Conservation (phyloP, 2,329 filamentous ascomycete genomes). For the Volutella citrinella region DNA sequence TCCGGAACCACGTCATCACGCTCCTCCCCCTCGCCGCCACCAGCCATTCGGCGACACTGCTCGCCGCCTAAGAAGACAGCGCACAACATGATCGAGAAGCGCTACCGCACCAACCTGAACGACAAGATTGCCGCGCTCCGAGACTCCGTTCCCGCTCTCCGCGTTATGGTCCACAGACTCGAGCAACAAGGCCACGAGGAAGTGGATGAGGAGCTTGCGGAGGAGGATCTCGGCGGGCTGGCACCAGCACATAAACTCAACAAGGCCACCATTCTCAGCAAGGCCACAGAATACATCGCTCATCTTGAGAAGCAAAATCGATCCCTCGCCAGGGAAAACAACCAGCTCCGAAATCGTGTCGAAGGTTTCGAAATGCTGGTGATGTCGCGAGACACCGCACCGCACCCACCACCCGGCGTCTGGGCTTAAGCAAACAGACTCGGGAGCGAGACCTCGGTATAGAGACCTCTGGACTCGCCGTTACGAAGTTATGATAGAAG, state of each 20-base stretch:
- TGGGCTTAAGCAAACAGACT: no score
- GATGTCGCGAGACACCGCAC: constrained; percentile 23
- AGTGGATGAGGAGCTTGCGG: constrained; percentile 56
- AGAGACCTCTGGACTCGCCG: not conserved
- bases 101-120: constrained; percentile 90
- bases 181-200: constrained; percentile 63
- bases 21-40: constrained; percentile 39
- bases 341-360: constrained; percentile 28
- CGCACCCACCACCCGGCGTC: constrained; percentile 22
- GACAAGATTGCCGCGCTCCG: constrained; percentile 89
- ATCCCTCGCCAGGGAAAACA: constrained; percentile 30
- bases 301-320: constrained; percentile 35
- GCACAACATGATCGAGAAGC: constrained; percentile 95
- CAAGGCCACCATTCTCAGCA: constrained; percentile 71
- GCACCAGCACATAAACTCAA: constrained; percentile 87
- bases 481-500: constrained; percentile 7
- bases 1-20: constrained; percentile 27
- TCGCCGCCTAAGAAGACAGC: constrained; percentile 72
- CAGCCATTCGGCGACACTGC: constrained; percentile 26
- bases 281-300: constrained; percentile 36
- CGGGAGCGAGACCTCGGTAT: not conserved
- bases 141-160: constrained; percentile 83
- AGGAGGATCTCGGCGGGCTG: constrained; percentile 69
- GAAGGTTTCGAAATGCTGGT: constrained; percentile 28
- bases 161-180: constrained; percentile 61